Conservation (phyloP, 2,329 filamentous ascomycete species). For the Aspergillus ochraceoroseus region DNA sequence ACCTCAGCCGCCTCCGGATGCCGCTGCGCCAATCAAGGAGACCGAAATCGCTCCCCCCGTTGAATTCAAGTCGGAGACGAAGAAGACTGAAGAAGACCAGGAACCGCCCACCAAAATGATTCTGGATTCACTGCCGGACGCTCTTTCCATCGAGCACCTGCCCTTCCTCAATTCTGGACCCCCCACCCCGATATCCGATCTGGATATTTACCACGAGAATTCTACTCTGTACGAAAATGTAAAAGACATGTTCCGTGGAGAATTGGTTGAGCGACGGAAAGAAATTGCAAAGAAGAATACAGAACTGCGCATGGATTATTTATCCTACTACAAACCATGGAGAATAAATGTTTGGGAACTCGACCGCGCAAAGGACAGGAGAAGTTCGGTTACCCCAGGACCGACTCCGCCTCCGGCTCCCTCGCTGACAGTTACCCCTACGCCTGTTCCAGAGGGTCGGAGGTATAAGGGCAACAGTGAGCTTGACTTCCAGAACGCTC, state of each 20-base stretch:
- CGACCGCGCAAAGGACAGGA: constrained; percentile 41
- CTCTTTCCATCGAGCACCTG: constrained; percentile 41
- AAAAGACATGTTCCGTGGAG: constrained; percentile 36
- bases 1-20: constrained; percentile 5
- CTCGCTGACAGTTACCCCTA: constrained; percentile 29
- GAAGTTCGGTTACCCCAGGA: constrained; percentile 35
- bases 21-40: constrained; percentile 7
- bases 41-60: constrained; percentile 5
- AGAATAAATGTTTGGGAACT: constrained; percentile 41
- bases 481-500: constrained; percentile 47
- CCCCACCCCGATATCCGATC: constrained; percentile 43
- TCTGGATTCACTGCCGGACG: constrained; percentile 17
- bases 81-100: constrained; percentile 15
- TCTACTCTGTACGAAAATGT: constrained; percentile 35
- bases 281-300: constrained; percentile 40
- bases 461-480: constrained; percentile 48
- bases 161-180: constrained; percentile 44
- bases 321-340: constrained; percentile 44
- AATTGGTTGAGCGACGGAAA: constrained; percentile 39
- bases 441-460: constrained; percentile 36
- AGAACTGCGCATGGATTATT: constrained; percentile 39
- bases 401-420: constrained; percentile 36
- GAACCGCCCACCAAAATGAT: constrained; percentile 14
- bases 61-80: constrained; percentile 17
- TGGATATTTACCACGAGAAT: constrained; percentile 45